Evolutionary conservation across 768 basidiomycete species (phyloP), one percentile per base, ranked within the genome.

Genomic region (Mycena chlorophos): DNA sequence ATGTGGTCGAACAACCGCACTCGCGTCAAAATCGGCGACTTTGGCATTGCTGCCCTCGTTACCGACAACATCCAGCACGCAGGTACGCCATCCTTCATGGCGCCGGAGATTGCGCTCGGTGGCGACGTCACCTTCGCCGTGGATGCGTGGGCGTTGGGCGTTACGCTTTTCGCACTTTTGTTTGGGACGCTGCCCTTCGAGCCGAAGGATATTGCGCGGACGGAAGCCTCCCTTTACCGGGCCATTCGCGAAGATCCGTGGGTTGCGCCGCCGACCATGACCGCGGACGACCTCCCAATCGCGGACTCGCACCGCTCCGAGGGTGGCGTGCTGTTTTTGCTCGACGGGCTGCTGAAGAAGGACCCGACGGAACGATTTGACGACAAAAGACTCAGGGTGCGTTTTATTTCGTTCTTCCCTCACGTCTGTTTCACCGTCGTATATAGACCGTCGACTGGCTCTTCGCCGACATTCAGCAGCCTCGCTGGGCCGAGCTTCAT

Each of bases 101-200:
- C 97, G 3, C 97, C 97, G 20, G 97, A 99, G 72, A 86, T 98
- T 56, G 85, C 97, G 42, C 56, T 51, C 1, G 56, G 53, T 27
- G 65, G 63, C 48, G 67, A 68, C 23, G 64, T 66, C 30, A 70
- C 65, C 49, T 34, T 94, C 69, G 87, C 93, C 3, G 96, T 98
- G 66, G 97, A 98, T 66, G 83, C 98, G 29, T 99, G 97, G 97
- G 96, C 96, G 0, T 80, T 99, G 2, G 97, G 97, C 20, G 89
- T 98, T 27, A 99, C 97, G 2, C 77, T 98, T 3, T 98, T 92
- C 72, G 95, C 94, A 67, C 82, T 98, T 42, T 80, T 98, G 1
- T 98, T 96, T 61, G 97, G 93, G 10, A 77, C 75, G 53, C 83
- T 88, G 1, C 96, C 96, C 2, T 98, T 94, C 71, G 62, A 72